A percentile compares a stretch with the other conserved stretches of the same genome.
These are phyloP conservation scores for Micractinium conductrix DNA, from an alignment of 139 green algal genomes.

Conservation along the genomic window DNA sequence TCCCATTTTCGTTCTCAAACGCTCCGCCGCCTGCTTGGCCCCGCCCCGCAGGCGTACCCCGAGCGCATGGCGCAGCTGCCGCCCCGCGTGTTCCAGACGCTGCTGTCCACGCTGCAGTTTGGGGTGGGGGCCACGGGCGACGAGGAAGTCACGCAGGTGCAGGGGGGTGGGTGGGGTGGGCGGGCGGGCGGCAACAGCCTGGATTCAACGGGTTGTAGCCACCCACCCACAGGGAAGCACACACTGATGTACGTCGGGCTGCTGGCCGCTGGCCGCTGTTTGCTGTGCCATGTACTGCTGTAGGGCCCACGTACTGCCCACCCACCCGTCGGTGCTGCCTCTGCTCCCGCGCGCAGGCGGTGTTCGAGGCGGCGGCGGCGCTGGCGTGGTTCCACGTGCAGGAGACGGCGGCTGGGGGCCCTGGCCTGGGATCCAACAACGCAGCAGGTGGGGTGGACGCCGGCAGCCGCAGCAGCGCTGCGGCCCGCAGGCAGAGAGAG, in stretches of 20 bases:
- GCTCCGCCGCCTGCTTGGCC: too few species aligned
- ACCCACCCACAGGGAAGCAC: too few species aligned
- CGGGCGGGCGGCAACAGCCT: too few species aligned
- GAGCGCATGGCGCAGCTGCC: conserved; percentile 71
- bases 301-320: too few species aligned
- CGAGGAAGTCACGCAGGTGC: conserved; percentile 29
- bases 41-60: conserved; percentile 55
- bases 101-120: conserved; percentile 71
- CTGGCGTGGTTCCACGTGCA: conserved; percentile 60
- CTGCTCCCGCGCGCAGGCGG: conserved; percentile 23
- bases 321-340: neutral
- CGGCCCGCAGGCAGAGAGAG: too few species aligned
- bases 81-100: conserved; percentile 45
- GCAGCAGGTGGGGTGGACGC: neutral
- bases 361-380: conserved; percentile 50
- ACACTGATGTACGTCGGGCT: too few species aligned
- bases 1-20: too few species aligned
- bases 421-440: conserved; percentile 36
- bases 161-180: too few species aligned
- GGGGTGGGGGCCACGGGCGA: conserved; percentile 55
- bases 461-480: too few species aligned
- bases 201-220: too few species aligned
- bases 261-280: too few species aligned
- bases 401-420: neutral
- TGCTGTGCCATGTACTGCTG: too few species aligned